Evolutionary conservation across 441 rosid genomes (phyloP), one percentile per base, ranked within the genome.

Genomic region (Cnidoscolus chayamansa): DNA sequence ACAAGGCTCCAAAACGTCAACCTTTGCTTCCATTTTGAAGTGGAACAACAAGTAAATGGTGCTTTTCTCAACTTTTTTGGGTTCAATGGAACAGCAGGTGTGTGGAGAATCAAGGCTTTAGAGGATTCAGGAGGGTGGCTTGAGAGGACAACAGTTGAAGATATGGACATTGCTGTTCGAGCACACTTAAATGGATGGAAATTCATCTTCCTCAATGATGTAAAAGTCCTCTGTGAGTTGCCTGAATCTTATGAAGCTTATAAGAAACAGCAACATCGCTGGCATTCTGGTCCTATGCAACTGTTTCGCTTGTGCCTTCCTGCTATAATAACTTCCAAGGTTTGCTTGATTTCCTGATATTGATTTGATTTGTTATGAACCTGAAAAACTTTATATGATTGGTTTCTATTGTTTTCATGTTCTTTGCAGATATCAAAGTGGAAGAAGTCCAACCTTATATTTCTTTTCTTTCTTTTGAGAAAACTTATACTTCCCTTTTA

Each of bases 221-320:
- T 91, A 11, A 85, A 79, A 77, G 97, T 90, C 45, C 86, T 90
- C 7, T 93, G 98, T 20, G 98, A 93, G 73, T 74, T 93, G 69
- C 98, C 98, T 0, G 98, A 91, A 76, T 93, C 90, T 62, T 91
- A 93, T 76, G 98, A 91, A 84, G 94, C 98, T 73, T 93, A 93
- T 73, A 93, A 88, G 85, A 93, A 93, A 68, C 96, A 92, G 51
- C 98, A 94, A 71, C 97, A 93, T 72, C 89, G 98, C 1, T 93
- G 98, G 98, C 98, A 93, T 68, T 93, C 98, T 0, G 98, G 98
- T 72, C 98, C 98, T 0, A 93, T 93, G 98, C 98, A 93, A 76
- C 89, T 93, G 7, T 91, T 93, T 73, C 89, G 98, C 15, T 56
- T 93, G 59, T 93, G 98, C 64, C 93, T 93, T 60, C 94, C 96